Evolutionary conservation across 73 alveolate genomes (phyloP).

Genomic region (Paramecium bursaria): DNA sequence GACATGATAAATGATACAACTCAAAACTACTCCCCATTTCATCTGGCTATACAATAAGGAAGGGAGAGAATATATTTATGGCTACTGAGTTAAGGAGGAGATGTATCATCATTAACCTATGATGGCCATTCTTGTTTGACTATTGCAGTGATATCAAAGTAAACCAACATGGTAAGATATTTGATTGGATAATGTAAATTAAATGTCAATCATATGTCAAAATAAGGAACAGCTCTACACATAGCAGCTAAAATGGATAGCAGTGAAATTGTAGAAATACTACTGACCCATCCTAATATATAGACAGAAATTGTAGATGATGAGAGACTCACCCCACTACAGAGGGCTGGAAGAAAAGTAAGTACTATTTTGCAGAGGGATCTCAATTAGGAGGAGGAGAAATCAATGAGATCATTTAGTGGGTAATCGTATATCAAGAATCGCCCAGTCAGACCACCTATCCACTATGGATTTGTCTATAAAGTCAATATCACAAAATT

Average conservation of each 20-base stretch:
- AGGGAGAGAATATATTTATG: slow-evolving; percentile 21
- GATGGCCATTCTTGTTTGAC: slow-evolving; percentile 28
- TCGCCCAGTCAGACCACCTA: slow-evolving; percentile 26
- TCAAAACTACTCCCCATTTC: slow-evolving; percentile 48
- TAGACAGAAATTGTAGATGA: not conserved
- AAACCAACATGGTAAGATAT: slow-evolving; percentile 7
- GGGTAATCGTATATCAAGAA: not conserved
- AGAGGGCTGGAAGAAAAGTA: slow-evolving; percentile 29
- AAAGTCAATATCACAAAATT: not conserved
- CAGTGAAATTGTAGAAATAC: not conserved
- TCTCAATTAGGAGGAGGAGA: not conserved
- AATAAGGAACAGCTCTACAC: slow-evolving; percentile 46
- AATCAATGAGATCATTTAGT: not conserved
- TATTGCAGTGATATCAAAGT: slow-evolving; percentile 1
- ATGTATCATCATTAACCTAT: not conserved
- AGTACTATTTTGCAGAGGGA: not conserved
- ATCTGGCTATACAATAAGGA: slow-evolving; percentile 1
- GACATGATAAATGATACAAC: slow-evolving; percentile 36
- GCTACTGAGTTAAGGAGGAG: slow-evolving; percentile 43
- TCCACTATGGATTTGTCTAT: slow-evolving; percentile 13
- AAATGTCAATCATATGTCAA: slow-evolving; percentile 9
- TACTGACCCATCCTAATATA: slow-evolving; percentile 4
- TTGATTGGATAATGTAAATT: slow-evolving; percentile 28
- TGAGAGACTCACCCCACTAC: not conserved
- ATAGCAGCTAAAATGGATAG: slow-evolving; percentile 12